Conservation (phyloP, 352 stramenopile species). For the Phytophthora sp. region DNA sequence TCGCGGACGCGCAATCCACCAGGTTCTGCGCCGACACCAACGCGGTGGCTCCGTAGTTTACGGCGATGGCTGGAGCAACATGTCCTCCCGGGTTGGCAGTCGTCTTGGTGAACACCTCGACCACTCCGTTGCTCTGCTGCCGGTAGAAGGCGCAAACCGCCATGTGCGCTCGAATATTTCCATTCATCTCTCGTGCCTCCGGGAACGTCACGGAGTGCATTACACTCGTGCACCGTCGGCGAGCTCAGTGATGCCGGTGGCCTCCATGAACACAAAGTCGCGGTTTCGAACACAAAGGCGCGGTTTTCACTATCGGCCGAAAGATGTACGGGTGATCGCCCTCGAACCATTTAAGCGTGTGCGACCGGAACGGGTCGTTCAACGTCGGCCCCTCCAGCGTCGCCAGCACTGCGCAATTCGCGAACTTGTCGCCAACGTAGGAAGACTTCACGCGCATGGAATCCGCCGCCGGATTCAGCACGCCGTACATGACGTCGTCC, state of each 20-base stretch:
- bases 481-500: constrained; percentile 49
- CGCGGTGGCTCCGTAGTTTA: constrained; percentile 20
- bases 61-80: constrained; percentile 15
- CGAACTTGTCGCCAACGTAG: constrained; percentile 52
- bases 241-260: constrained; percentile 41
- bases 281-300: constrained; percentile 59
- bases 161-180: constrained; percentile 30
- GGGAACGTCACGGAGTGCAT: constrained; percentile 55
- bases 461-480: constrained; percentile 38
- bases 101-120: constrained; percentile 43
- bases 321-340: constrained; percentile 47
- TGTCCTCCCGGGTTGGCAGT: constrained; percentile 24
- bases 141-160: constrained; percentile 48
- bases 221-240: constrained; percentile 43
- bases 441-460: constrained; percentile 43
- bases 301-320: constrained; percentile 50
- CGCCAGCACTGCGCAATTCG: constrained; percentile 40
- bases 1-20: constrained; percentile 45
- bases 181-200: constrained; percentile 20
- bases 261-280: constrained; percentile 60
- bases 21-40: constrained; percentile 28
- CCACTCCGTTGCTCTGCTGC: constrained; percentile 25
- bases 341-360: constrained; percentile 59
- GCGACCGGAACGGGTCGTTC: constrained; percentile 47
- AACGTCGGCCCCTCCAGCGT: constrained; percentile 31